Evolutionary conservation across 1,284 basidiomycete species (phyloP).

Genomic region (Puccinia triticina): DNA sequence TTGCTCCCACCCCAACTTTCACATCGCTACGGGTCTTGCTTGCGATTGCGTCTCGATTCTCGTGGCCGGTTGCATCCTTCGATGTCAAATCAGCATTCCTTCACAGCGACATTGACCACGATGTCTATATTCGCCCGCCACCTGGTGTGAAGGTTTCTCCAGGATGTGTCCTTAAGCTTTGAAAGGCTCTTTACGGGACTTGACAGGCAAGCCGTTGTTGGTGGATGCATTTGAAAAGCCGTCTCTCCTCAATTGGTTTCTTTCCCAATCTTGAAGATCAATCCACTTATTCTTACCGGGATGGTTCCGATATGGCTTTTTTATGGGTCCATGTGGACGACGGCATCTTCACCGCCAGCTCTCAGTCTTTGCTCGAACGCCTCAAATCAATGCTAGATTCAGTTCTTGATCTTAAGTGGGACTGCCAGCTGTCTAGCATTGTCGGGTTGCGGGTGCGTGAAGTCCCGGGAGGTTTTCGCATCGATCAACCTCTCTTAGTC

Average conservation of each 20-base stretch:
- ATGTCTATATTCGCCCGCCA: background rate
- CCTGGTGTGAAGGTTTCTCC: background rate
- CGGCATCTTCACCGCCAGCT: no score
- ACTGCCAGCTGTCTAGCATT: no score
- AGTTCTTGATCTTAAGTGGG: no score
- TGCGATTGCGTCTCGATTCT: background rate
- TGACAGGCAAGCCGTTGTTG: background rate
- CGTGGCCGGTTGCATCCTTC: background rate
- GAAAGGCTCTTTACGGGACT: background rate
- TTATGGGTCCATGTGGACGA: background rate
- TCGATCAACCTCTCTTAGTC: background rate
- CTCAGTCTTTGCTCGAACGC: no score
- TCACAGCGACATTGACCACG: background rate
- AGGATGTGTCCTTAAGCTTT: background rate
- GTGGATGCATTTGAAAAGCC: background rate
- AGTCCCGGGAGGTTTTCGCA: background rate
- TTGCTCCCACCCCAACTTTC: conserved; percentile 10
- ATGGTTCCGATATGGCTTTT: background rate
- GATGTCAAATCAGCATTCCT: background rate
- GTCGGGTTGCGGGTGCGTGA: background rate
- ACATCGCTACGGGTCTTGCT: background rate
- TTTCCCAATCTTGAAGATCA: background rate
- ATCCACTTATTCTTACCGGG: background rate
- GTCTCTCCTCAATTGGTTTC: background rate
- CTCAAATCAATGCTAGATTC: no score